Percentiles rank a stretch among this genome's conserved stretches.
phyloP scores from a whole-genome alignment of 179 eudicot genomes.

The Dionaea muscipula region DNA sequence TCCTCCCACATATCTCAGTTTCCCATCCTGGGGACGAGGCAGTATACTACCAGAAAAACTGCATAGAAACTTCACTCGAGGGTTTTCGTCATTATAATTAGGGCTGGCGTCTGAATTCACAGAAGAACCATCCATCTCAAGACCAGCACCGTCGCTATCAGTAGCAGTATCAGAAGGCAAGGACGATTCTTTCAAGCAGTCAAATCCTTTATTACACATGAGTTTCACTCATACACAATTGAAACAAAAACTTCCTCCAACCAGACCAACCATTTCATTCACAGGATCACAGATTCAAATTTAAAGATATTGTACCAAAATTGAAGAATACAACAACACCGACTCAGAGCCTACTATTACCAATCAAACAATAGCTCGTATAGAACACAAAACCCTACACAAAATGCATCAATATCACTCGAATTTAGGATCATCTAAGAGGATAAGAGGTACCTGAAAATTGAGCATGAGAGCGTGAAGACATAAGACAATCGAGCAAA shows the following conservation, averaged over 20 bases:
- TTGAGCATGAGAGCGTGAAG: too few relatives aligned
- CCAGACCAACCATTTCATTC: not conserved
- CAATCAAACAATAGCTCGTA: too few relatives aligned
- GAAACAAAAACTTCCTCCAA: not conserved
- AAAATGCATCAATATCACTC: too few relatives aligned
- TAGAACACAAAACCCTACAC: too few relatives aligned
- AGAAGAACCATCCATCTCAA: conserved; percentile 36
- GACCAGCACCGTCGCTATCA: conserved; percentile 17
- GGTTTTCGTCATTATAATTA: conserved; percentile 35
- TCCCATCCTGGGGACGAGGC: conserved; percentile 86
- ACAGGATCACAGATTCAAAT: too few relatives aligned
- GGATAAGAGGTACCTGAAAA: too few relatives aligned
- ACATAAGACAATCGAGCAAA: too few relatives aligned
- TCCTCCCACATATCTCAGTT: conserved; percentile 78
- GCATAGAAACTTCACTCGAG: conserved; percentile 67
- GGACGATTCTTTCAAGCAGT: conserved; percentile 13
- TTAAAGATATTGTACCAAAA: too few relatives aligned
- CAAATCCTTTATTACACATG: conserved; percentile 22
- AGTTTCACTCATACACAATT: conserved; percentile 9
- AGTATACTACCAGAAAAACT: conserved; percentile 75
- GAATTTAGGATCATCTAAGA: too few relatives aligned
- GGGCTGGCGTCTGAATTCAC: conserved; percentile 18
- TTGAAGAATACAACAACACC: too few relatives aligned
- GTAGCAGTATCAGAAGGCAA: conserved; percentile 11
- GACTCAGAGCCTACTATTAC: too few relatives aligned